A percentile compares a stretch with the other conserved stretches of the same genome.
These are phyloP conservation scores for Candida albicans DNA, from an alignment of 1,139 yeast species.

Conservation along the genomic window DNA sequence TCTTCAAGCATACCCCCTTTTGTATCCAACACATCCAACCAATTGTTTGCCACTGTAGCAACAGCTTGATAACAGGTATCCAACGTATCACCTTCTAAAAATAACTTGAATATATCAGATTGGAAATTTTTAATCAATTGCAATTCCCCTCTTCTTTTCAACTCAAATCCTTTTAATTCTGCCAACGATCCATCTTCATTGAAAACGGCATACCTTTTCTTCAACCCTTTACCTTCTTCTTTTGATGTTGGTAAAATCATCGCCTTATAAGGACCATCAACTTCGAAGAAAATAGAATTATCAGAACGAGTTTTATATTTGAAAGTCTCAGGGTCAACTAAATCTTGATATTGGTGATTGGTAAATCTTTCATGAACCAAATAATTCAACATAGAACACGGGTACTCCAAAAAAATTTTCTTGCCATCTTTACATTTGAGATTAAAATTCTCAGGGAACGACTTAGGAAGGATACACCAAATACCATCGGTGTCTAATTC, in stretches of 20 bases:
- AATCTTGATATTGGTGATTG: conserved; percentile 89
- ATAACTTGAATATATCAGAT: conserved; percentile 87
- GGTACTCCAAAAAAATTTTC: conserved; percentile 76
- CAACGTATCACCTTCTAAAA: conserved; percentile 78
- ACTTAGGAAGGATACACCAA: conserved; percentile 94
- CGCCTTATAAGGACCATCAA: conserved; percentile 97
- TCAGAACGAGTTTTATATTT: conserved; percentile 80
- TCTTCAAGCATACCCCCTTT: conserved; percentile 88
- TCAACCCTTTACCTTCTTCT: conserved; percentile 96
- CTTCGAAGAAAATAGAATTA: conserved; percentile 95
- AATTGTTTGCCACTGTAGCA: conserved; percentile 88
- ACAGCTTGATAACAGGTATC: conserved; percentile 86
- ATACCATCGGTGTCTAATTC: conserved; percentile 99
- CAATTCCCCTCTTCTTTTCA: conserved; percentile 95
- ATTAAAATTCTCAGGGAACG: conserved; percentile 87
- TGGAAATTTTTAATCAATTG: conserved; percentile 93
- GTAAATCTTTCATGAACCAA: conserved; percentile 89
- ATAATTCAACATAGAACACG: conserved; percentile 95
- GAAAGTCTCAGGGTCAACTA: conserved; percentile 66
- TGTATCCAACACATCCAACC: conserved; percentile 92
- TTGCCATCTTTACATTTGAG: conserved; percentile 78
- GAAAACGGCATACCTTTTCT: conserved; percentile 95
- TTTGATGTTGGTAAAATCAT: conserved; percentile 97
- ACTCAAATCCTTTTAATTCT: conserved; percentile 94
- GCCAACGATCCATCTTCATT: conserved; percentile 93